Base-by-base conservation (phyloP, 257 asterid genomes). In the Leonotis leonurus region DNA sequence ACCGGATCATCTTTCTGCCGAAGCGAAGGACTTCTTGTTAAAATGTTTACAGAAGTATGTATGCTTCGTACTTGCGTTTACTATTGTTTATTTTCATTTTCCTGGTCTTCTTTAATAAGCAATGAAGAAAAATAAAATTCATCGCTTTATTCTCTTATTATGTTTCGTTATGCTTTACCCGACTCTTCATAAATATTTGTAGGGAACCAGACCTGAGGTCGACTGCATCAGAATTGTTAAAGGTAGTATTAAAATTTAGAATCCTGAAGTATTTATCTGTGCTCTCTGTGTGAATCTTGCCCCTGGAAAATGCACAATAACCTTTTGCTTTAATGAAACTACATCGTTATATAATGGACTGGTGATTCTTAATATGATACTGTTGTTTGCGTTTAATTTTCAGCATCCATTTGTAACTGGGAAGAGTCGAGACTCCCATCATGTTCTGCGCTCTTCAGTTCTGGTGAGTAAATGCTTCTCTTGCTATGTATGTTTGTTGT, bases 361-460 rank as follows among this genome's bases (percentile, higher is more conserved):
- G 9, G n/a, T n/a, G 1, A 20, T 49, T 54, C 18, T 44, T 45
- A 40, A 62, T 35, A 44, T 49, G 66, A 30, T 18, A 48, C 44
- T 35, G 68, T 52, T 67, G 56, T 67, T 73, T 67, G 66, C 62
- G 60, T 56, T 46, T 54, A 72, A 55, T 77, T 58, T 67, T 69
- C 96, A 89, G 96, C 97, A 89, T 82, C 96, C 96, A 60, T 89
- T 93, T 78, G 97, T 93, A 61, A 93, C 97, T 44, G 90, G 89
- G 46, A 85, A 82, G 53, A 61, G 75, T 68, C 86, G 74, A 74
- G 93, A 87, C 70, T 78, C 83, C 45, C 79, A 69, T 60, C 79
- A 78, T 60, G 82, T 68, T 64, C 73, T 57, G 51, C 80, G 91
- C 60, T 76, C 83, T 67, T 81, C 90, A 52, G 56, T 72, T 44